Percentiles rank a stretch among this genome's conserved stretches.
phyloP scores from a whole-genome alignment of 768 basidiomycete genomes.

The Lyophyllum semitale region DNA sequence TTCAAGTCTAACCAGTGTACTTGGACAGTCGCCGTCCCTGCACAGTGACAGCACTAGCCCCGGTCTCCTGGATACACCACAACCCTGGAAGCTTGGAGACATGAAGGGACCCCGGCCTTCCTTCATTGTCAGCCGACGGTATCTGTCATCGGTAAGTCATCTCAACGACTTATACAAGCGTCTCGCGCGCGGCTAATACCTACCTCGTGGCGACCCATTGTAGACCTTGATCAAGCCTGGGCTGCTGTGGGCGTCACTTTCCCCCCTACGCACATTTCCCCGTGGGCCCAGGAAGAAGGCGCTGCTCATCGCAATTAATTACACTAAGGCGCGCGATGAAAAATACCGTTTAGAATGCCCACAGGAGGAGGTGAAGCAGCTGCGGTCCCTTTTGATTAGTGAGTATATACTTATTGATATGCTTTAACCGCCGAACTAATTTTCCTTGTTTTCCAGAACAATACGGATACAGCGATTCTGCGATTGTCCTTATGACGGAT shows the following conservation, averaged over 20 bases:
- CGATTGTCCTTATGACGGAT: conserved; percentile 3
- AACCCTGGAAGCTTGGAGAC: too few species aligned
- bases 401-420: background rate
- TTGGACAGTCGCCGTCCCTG: too few species aligned
- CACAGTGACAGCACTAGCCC: too few species aligned
- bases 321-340: background rate
- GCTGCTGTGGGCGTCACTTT: background rate
- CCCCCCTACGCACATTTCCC: background rate
- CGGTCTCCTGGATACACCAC: too few species aligned
- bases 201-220: too few species aligned
- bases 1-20: too few species aligned
- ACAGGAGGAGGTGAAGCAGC: background rate
- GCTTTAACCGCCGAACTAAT: background rate
- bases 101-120: too few species aligned
- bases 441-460: background rate
- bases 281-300: background rate
- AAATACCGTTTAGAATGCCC: background rate
- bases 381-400: conserved; percentile 1
- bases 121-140: too few species aligned
- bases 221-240: too few species aligned
- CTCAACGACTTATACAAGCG: too few species aligned
- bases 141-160: too few species aligned
- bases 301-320: conserved; percentile 3
- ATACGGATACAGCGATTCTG: background rate
- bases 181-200: too few species aligned